Evolutionary conservation across 2,329 filamentous ascomycete genomes (phyloP).

Genomic region (Corinectria fuckeliana): DNA sequence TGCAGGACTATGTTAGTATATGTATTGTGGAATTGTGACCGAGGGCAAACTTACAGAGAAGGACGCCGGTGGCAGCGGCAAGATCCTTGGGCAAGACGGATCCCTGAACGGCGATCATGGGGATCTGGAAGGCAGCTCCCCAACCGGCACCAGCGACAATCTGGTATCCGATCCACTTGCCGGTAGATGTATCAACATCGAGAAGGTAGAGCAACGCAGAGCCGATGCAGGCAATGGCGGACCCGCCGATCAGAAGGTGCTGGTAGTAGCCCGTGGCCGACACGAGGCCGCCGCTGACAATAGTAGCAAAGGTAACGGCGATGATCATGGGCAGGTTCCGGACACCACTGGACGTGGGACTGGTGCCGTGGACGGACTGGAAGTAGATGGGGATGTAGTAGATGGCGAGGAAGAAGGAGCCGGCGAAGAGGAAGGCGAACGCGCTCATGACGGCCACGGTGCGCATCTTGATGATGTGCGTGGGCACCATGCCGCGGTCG

Average conservation of each 20-base stretch:
- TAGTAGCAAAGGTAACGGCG: slow-evolving; percentile 50
- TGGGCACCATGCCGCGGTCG: slow-evolving; percentile 53
- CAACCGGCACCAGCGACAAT: slow-evolving; percentile 56
- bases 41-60: slow-evolving; percentile 47
- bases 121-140: slow-evolving; percentile 55
- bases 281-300: slow-evolving; percentile 48
- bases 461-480: slow-evolving; percentile 47
- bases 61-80: slow-evolving; percentile 54
- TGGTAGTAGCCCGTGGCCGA: slow-evolving; percentile 50
- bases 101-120: slow-evolving; percentile 57
- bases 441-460: slow-evolving; percentile 46
- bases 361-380: slow-evolving; percentile 49
- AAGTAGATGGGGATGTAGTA: slow-evolving; percentile 58
- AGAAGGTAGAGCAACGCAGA: slow-evolving; percentile 52
- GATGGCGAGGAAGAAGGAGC: slow-evolving; percentile 52
- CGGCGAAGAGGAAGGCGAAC: slow-evolving; percentile 52
- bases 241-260: slow-evolving; percentile 54
- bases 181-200: slow-evolving; percentile 46
- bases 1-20: slow-evolving; percentile 27
- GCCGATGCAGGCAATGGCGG: slow-evolving; percentile 50
- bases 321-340: slow-evolving; percentile 55
- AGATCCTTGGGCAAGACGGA: slow-evolving; percentile 50
- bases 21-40: background rate
- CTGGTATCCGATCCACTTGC: slow-evolving; percentile 61
- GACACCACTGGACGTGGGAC: slow-evolving; percentile 50